Conservation (phyloP, 768 basidiomycete species). For the Kwoniella botswanensis region DNA sequence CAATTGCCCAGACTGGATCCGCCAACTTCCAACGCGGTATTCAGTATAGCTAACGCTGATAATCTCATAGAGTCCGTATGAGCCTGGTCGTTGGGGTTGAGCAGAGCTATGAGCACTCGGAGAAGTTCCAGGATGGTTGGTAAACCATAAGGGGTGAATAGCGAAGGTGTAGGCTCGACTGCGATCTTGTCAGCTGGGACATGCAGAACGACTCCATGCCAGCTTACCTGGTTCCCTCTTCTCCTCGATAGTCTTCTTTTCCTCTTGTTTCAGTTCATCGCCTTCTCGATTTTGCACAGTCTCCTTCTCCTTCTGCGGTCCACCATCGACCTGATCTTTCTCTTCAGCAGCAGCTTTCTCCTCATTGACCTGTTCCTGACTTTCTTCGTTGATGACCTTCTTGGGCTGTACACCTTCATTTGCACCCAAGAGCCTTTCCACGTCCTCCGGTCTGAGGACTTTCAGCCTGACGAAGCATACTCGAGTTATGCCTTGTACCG, state of each 20-base stretch:
- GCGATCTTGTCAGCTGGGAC: neutral
- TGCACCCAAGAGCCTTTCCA: slow-evolving; percentile 35
- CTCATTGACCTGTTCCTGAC: slow-evolving; percentile 34
- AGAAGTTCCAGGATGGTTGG: slow-evolving; percentile 91
- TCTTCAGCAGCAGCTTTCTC: slow-evolving; percentile 24
- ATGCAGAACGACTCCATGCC: neutral
- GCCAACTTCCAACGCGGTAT: slow-evolving; percentile 82
- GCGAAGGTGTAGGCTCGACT: slow-evolving; percentile 20
- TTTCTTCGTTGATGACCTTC: slow-evolving; percentile 15
- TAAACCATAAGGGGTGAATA: slow-evolving; percentile 71
- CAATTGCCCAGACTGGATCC: slow-evolving; percentile 76
- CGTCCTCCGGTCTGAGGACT: slow-evolving; percentile 39
- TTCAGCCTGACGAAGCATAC: slow-evolving; percentile 75
- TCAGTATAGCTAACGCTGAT: slow-evolving; percentile 83
- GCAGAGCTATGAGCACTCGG: slow-evolving; percentile 89
- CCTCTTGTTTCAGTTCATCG: neutral
- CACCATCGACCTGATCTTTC: slow-evolving; percentile 45
- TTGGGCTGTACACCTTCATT: slow-evolving; percentile 21
- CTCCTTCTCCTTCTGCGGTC: slow-evolving; percentile 54
- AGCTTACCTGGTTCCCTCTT: slow-evolving; percentile 9
- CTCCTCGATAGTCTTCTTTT: neutral
- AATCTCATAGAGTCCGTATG: slow-evolving; percentile 96
- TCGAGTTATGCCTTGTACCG: slow-evolving; percentile 85
- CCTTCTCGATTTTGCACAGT: slow-evolving; percentile 12
- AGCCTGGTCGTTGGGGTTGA: slow-evolving; percentile 91